phyloP scores from a whole-genome alignment of 192 early-diverging fungal genomes.

The Haplosporangium gracile region DNA sequence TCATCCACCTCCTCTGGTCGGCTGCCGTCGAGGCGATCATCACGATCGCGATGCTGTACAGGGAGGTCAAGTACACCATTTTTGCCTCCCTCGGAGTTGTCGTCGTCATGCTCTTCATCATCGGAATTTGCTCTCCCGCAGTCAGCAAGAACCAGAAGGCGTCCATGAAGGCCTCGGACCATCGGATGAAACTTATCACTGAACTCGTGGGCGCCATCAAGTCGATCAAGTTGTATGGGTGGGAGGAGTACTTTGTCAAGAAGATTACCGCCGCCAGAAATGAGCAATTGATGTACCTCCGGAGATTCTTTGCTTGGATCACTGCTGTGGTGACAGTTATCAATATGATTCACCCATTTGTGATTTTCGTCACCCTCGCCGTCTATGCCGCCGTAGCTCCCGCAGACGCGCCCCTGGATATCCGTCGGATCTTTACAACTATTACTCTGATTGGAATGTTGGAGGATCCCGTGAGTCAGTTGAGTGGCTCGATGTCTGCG shows the following conservation, averaged over 20 bases:
- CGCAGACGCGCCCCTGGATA: conserved; percentile 55
- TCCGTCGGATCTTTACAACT: conserved; percentile 76
- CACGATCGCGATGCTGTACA: conserved; percentile 25
- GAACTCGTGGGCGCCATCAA: conserved; percentile 74
- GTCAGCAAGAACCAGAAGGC: conserved; percentile 1
- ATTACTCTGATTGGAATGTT: conserved; percentile 83
- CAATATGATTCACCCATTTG: conserved; percentile 42
- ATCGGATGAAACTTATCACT: conserved; percentile 76
- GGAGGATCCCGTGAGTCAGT: conserved; percentile 73
- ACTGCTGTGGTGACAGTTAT: background rate
- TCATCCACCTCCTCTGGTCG: conserved; percentile 39
- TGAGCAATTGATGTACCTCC: conserved; percentile 47
- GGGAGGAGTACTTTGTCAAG: conserved; percentile 67
- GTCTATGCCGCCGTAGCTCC: conserved; percentile 44
- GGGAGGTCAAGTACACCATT: conserved; percentile 29
- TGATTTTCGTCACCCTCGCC: conserved; percentile 49
- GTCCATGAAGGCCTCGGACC: conserved; percentile 56
- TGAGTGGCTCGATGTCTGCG: conserved; percentile 72
- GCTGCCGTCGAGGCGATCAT: conserved; percentile 32
- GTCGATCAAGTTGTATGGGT: conserved; percentile 80
- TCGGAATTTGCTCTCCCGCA: background rate
- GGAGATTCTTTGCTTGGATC: conserved; percentile 27
- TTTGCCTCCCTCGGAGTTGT: conserved; percentile 35
- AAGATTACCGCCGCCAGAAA: conserved; percentile 37
- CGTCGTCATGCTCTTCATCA: conserved; percentile 7